Base-by-base conservation (phyloP, 1,139 yeast genomes). In the Pichia sp. region DNA sequence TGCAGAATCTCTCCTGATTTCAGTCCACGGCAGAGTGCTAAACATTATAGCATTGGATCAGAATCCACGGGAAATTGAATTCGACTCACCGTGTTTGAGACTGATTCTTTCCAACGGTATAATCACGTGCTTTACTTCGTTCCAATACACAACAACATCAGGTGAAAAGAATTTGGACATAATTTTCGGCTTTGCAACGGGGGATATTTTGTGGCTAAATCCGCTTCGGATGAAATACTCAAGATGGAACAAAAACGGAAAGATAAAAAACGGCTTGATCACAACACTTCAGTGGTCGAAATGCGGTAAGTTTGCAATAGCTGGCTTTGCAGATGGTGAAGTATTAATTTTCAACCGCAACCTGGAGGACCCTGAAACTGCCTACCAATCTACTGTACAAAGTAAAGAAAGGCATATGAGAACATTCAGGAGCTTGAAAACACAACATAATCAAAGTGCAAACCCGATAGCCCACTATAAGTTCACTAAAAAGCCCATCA, bases 401-500 rank as follows among this genome's bases (percentile, higher is more conserved):
- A 49, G 46, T 27, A 61, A 55, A 20, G 52, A 58, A 8, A 61
- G 61, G 42, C 58, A 59, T 54, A 46, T 63, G 49, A 62, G 60
- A 30, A 40, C 53, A 3, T 61, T 58, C 57, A 59, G 59, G 38
- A 53, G 61, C 4, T 31, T 55, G 27, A 43, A 29, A 20, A 24
- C 24, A 6, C 48, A 49, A 4, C 42, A 20, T 8, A 34, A 46
- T 4, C 36, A 36, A 12, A 45, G 47, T 51, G 55, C 51, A 1
- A 77, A 79, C 59, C 81, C 82, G 6, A 71, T 85, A 30, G 84
- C 86, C 1, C 88, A 84, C 61, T 80, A 83, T 66, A 83, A 83
- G 59, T 64, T 86, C 14, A 77, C 87, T 30, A 79, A 79, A 58
- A 77, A 78, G 56, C 80, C 90, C 1, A 75, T 87, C 41, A 78